Evolutionary conservation across 139 green algal species (phyloP), one percentile per base, ranked within the genome.

Genomic region (Chlamydomonas applanata): DNA sequence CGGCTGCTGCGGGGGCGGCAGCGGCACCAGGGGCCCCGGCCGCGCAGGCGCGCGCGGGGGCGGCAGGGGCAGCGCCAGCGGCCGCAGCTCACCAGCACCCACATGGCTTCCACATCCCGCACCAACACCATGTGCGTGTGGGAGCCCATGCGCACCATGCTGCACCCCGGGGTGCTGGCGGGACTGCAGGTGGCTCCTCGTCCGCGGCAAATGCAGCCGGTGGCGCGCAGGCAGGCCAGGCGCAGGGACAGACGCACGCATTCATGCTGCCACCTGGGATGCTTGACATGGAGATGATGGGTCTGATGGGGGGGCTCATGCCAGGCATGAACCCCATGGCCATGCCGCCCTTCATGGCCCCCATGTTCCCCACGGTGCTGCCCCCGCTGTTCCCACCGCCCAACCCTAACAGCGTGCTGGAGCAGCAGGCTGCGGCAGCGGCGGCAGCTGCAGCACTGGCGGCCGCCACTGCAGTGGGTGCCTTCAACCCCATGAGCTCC

Each of bases 381-480:
- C 67, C 67, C 7, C 11, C 45, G 4, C 67, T 46, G 2, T 46
- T 27, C 1, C 32, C 67, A 27, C 24, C n/a, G n/a, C n/a, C n/a
- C n/a, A n/a, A n/a, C n/a, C n/a, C n/a, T n/a, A n/a, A 62, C 67
- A 73, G 45, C 27, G 17, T 73, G 44, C 4, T 73, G 3, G 67
- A 73, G 67, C 67, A 73, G 46, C 67, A 73, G 27, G 67, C 67
- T 9, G 40, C 46, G 20, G 67, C 67, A 7, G 67, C 67, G 7
- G 67, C 67, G 20, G 67, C 44, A 7, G 67, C 67, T 14, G 67
- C 67, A 63, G 67, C 67, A 1, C 44, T 73, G 25, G 44, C 67
- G 46, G 67, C 67, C 17, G 67, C 67, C 9, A 46, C 67, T 46
- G 67, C 67, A 62, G 67, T 73, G 4, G 67, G 67, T 30, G 67